Conservation (phyloP, 257 asterid genomes). For the Primulina tabacum region DNA sequence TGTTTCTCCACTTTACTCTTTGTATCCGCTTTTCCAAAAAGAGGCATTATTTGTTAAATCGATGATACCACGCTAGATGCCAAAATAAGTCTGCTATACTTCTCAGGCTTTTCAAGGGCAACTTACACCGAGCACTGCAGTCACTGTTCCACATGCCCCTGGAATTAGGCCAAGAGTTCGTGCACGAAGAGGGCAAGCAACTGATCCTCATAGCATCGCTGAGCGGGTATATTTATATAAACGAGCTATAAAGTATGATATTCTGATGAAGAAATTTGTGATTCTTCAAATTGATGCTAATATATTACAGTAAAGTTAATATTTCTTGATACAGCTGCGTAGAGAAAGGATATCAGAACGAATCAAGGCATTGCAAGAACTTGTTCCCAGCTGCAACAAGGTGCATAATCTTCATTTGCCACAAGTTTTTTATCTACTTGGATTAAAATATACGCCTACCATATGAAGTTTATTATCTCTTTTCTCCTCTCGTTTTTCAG, state of each 20-base stretch:
- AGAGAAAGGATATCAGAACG: slow-evolving; percentile 86
- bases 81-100: slow-evolving; percentile 8
- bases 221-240: slow-evolving; percentile 51
- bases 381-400: slow-evolving; percentile 93
- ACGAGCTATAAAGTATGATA: slow-evolving; percentile 11
- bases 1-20: neutral
- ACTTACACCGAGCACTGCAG: slow-evolving; percentile 55
- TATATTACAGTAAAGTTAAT: slow-evolving; percentile 18
- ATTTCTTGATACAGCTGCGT: slow-evolving; percentile 55
- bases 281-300: neutral
- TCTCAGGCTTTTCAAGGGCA: slow-evolving; percentile 75
- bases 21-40: slow-evolving; percentile 12
- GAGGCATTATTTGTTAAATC: slow-evolving; percentile 8
- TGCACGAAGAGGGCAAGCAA: slow-evolving; percentile 90
- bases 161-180: slow-evolving; percentile 74
- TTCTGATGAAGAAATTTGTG: neutral
- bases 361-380: slow-evolving; percentile 88
- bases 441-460: neutral
- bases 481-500: slow-evolving; percentile 36
- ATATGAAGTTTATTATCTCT: neutral
- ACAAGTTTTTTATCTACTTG: slow-evolving; percentile 1
- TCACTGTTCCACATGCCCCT: slow-evolving; percentile 67
- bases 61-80: neutral
- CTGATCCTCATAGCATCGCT: slow-evolving; percentile 94
- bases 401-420: slow-evolving; percentile 33